Evolutionary conservation across 2,329 filamentous ascomycete species (phyloP), one percentile per base, ranked within the genome.

Genomic region (Rugonectria rugulosa): DNA sequence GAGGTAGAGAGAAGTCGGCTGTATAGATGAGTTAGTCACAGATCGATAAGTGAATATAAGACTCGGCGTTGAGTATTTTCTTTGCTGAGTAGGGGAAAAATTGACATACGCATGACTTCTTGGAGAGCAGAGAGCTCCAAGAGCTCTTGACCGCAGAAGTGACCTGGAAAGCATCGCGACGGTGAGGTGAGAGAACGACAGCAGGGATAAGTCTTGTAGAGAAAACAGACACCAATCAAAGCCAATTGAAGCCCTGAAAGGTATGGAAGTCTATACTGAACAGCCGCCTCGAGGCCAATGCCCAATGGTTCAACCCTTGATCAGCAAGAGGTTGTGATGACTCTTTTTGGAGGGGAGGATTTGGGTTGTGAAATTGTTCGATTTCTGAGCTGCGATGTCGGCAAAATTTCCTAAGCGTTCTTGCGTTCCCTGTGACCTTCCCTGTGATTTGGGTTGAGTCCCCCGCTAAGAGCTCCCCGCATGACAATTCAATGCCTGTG

Each of bases 1-100:
- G 80, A 67, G 15, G 84, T 83, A 38, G 77, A 83, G 48, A 86
- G 73, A 58, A 78, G 72, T 49, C 83, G 82, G 54, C 81, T 84
- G 36, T 3, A 15, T 41, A n/a, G 9, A 14, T 1, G 2, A 1
- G 17, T 67, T 23, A 67, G 62, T 19, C 32, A 23, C 29, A 34
- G 23, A 10, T 19, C 12, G 12, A 12, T 14, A 38, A n/a, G n/a
- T n/a, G n/a, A n/a, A n/a, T n/a, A n/a, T n/a, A n/a, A n/a, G n/a
- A n/a, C n/a, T n/a, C n/a, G n/a, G n/a, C n/a, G n/a, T n/a, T n/a
- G n/a, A n/a, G n/a, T n/a, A 21, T 15, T 5, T 38, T 14, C 12
- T 32, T 45, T 37, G 1, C 5, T 27, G 15, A 19, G 8, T 32
- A 37, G 42, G 20, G 29, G 46, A 29, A 20, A 9, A 37, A 23